Evolutionary conservation across 139 green algal species (phyloP), one percentile per base, ranked within the genome.

Genomic region (Chlamydomonas applanata): DNA sequence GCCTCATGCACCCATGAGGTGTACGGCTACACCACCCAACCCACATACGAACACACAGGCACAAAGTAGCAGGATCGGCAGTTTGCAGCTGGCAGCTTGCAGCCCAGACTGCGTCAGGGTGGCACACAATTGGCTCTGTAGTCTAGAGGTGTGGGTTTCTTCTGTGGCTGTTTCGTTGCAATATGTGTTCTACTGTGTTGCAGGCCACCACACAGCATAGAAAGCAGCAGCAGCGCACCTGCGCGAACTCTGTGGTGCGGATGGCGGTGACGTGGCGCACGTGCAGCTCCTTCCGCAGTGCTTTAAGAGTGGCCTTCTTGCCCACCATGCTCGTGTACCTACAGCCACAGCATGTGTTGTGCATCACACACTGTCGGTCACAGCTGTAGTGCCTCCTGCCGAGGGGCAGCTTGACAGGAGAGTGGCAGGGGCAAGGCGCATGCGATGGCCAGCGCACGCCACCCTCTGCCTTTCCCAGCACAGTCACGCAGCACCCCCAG

Each of bases 281-380:
- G 57, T 91, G 82, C 54, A 94, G 88, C 76, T 86, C 61, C 70
- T 69, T 72, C 0, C 90, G 69, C 27, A 91, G 45, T 30, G 29
- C 63, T 72, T 82, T 87, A 5, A 82, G 71, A 16, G 76, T 81
- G 29, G 40, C 75, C 79, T 97, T 97, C 85, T 94, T 96, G 52
- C 90, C 89, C 25, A 94, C 86, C 93, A 97, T 97, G 30, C 84
- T 92, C 9, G 86, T 95, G 87, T 93, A 97, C 93, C 92, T 85
- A 80, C 19, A 82, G 59, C 9, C 16, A 9, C 3, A 44, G 60
- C 19, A 22, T 62, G 5, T 68, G 62, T 19, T 52, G 27, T 27
- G 40, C 22, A 67, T 5, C 46, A 56, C 46, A 56, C 46, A 17
- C 17, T 56, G 46, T 56, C 14, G 46, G 14, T 56, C 14, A 24